These are phyloP conservation scores for Helianthus tuberosus DNA, from an alignment of 129 eudicot species.

Conservation along the genomic window DNA sequence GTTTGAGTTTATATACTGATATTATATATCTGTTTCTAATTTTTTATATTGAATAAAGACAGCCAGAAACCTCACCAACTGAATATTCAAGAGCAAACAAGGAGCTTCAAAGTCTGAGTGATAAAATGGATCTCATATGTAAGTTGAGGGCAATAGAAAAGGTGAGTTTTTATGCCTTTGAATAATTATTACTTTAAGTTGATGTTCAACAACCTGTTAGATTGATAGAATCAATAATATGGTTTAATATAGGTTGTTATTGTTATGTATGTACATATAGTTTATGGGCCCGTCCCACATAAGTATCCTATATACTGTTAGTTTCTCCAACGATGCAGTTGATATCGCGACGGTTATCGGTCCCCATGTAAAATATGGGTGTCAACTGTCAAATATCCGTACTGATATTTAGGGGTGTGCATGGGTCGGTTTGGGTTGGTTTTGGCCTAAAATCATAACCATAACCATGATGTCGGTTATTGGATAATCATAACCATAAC, in stretches of 20 bases:
- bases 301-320: background rate
- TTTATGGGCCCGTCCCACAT: background rate
- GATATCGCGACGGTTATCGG: too few relatives aligned
- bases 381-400: too few relatives aligned
- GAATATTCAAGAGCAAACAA: conserved; percentile 87
- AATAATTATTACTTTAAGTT: background rate
- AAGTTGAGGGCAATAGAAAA: conserved; percentile 76
- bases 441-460: too few relatives aligned
- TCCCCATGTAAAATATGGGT: too few relatives aligned
- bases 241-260: background rate
- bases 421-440: too few relatives aligned
- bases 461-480: too few relatives aligned
- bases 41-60: conserved; percentile 52
- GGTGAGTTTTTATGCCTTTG: conserved; percentile 43
- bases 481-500: too few relatives aligned
- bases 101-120: conserved; percentile 71
- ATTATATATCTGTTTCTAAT: conserved; percentile 4
- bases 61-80: conserved; percentile 75
- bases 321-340: background rate
- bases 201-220: background rate
- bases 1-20: conserved; percentile 22
- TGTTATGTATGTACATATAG: background rate
- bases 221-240: background rate
- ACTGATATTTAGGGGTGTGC: too few relatives aligned
- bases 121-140: conserved; percentile 60